A percentile compares a stretch with the other conserved stretches of the same genome.
phyloP scores from a whole-genome alignment of 2,329 filamentous ascomycete species.

The Claviceps humidiphila region DNA sequence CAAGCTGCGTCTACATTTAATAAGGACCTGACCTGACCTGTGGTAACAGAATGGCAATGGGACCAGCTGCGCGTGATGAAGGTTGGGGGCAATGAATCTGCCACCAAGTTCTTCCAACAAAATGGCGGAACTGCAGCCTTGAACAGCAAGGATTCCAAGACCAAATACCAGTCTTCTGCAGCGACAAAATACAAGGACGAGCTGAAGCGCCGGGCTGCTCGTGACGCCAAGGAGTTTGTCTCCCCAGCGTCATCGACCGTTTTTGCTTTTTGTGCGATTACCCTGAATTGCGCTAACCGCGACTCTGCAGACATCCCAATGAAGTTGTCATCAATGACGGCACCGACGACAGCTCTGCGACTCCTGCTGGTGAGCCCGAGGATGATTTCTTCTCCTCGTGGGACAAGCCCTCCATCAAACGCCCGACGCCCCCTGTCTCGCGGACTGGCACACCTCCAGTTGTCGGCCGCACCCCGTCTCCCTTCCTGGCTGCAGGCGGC shows the following conservation, averaged over 20 bases:
- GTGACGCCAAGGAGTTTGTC: slow-evolving; percentile 71
- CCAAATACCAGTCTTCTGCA: slow-evolving; percentile 89
- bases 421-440: slow-evolving; percentile 84
- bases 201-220: slow-evolving; percentile 69
- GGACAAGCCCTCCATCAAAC: slow-evolving; percentile 96
- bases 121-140: slow-evolving; percentile 90
- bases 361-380: slow-evolving; percentile 71
- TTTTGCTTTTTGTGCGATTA: background rate
- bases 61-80: slow-evolving; percentile 96
- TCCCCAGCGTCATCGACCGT: background rate
- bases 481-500: slow-evolving; percentile 63
- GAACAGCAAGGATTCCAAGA: slow-evolving; percentile 91
- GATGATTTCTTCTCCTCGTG: slow-evolving; percentile 99
- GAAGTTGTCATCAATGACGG: slow-evolving; percentile 78
- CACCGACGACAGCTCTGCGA: slow-evolving; percentile 53
- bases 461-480: slow-evolving; percentile 71
- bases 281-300: slow-evolving; percentile 12
- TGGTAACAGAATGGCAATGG: slow-evolving; percentile 80
- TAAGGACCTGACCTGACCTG: slow-evolving; percentile 8
- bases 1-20: background rate
- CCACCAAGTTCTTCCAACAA: slow-evolving; percentile 95
- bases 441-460: slow-evolving; percentile 77
- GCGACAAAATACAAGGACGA: slow-evolving; percentile 98
- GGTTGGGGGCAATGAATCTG: slow-evolving; percentile 93
- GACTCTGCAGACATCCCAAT: slow-evolving; percentile 52